These are phyloP conservation scores for Hypoxylon trugodes DNA, from an alignment of 495 filamentous ascomycete genomes.

Conservation along the genomic window DNA sequence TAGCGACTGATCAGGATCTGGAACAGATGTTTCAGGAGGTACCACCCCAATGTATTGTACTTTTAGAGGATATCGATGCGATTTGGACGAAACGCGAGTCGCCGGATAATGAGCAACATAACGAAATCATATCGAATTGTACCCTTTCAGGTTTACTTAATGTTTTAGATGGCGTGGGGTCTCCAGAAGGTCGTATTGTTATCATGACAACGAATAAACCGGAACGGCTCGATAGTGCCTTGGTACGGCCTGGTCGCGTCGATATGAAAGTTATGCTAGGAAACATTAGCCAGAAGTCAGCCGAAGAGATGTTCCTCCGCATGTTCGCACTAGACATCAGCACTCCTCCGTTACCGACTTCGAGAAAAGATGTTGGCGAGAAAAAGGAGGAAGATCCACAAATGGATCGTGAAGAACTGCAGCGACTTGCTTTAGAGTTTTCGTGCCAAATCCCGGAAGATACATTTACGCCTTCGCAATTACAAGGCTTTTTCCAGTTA, in stretches of 20 bases:
- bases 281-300: conserved; percentile 53
- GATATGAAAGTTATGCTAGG: conserved; percentile 71
- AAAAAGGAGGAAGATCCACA: conserved; percentile 14
- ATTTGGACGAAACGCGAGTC: conserved; percentile 58
- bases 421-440: conserved; percentile 60
- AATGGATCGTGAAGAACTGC: conserved; percentile 44
- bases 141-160: conserved; percentile 75
- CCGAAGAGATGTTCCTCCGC: conserved; percentile 60
- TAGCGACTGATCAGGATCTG: conserved; percentile 54
- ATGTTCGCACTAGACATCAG: conserved; percentile 50
- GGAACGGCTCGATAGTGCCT: conserved; percentile 70
- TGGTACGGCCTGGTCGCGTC: conserved; percentile 74
- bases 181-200: conserved; percentile 74
- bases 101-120: conserved; percentile 40
- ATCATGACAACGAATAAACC: conserved; percentile 80
- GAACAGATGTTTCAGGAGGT: conserved; percentile 66
- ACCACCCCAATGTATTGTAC: conserved; percentile 68
- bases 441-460: conserved; percentile 58
- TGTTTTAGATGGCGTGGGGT: conserved; percentile 75
- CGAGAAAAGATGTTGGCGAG: conserved; percentile 12
- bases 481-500: conserved; percentile 71
- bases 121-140: conserved; percentile 37
- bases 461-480: conserved; percentile 70
- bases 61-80: conserved; percentile 74
- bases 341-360: conserved; percentile 7